Evolutionary conservation across 768 basidiomycete species (phyloP).

Genomic region (Boletus subparvulus): DNA sequence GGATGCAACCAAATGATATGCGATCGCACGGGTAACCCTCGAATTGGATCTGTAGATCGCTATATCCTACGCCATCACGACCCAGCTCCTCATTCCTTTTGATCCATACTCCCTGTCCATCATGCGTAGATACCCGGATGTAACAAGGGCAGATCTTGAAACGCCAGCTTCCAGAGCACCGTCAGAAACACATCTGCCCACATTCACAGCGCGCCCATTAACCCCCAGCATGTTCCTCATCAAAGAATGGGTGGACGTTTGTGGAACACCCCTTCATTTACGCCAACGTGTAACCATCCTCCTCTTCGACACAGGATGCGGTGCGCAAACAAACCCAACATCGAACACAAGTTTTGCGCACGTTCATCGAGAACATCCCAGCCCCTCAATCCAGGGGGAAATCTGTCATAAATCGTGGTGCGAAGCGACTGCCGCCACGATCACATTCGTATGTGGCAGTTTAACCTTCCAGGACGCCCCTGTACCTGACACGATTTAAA

Average conservation of each 20-base stretch:
- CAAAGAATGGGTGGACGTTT: slow-evolving; percentile 52
- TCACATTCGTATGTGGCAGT: no score
- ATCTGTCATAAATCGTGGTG: slow-evolving; percentile 19
- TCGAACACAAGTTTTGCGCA: slow-evolving; percentile 43
- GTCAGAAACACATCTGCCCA: slow-evolving; percentile 10
- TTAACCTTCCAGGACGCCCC: no score
- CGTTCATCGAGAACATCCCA: slow-evolving; percentile 48
- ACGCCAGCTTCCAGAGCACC: neutral
- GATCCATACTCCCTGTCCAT: neutral
- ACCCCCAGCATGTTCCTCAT: slow-evolving; percentile 42
- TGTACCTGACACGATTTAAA: neutral
- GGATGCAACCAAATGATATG: neutral
- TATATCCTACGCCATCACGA: no score
- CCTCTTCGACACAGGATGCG: slow-evolving; percentile 57
- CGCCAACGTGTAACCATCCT: slow-evolving; percentile 48
- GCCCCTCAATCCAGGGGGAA: slow-evolving; percentile 44
- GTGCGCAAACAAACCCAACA: slow-evolving; percentile 43
- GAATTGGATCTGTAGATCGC: neutral
- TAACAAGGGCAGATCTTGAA: neutral
- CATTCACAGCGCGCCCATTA: slow-evolving; percentile 38
- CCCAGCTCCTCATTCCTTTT: neutral
- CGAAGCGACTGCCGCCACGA: no score
- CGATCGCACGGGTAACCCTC: neutral
- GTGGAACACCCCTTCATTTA: slow-evolving; percentile 57
- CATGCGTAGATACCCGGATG: slow-evolving; percentile 17